Evolutionary conservation across 352 stramenopile species (phyloP), one percentile per base, ranked within the genome.

Genomic region (Lagenidium sp.): DNA sequence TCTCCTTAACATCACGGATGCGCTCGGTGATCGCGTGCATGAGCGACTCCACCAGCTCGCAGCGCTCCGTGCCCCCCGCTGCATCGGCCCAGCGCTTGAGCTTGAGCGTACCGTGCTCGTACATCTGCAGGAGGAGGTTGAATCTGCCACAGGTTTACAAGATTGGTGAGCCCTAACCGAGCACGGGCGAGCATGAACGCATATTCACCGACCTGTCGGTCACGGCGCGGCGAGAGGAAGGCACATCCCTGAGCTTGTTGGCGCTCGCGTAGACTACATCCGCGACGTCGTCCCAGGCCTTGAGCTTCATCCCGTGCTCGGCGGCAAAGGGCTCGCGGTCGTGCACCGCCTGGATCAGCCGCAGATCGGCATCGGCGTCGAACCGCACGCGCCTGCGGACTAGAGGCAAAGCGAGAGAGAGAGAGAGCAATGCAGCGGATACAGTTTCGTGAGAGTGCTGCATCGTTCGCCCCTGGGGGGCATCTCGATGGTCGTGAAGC

Each of bases 251-350:
- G 13, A 65, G 41, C 38, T 62, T 61, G 25, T 55, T 50, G 8
- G 55, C 50, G 4, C 50, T 67, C 23, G 54, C 26, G 26, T 61
- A 65, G 16, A 68, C 55, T 37, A 69, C 60, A 18, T 58, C 43
- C n/a, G 68, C 68, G 5, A 81, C 48, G 13, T 61, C 44, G 40
- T 81, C 62, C 68, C 68, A 81, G 21, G 64, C 57, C 16, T 63
- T 64, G 41, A 81, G 58, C 50, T 72, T 70, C 28, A 53, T 59
- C 19, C 68, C 68, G 40, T 81, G 68, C 29, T 68, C 57, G 3
- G 68, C 68, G 5, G 60, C 53, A 26, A 65, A 72, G 12, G 68
- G 68, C 37, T 81, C 60, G 47, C 63, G 51, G 26, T 56, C 48
- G 28, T 57, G 58, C 23, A 81, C 58, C 12, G 55, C 54, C 41